Percentiles rank a stretch among this genome's conserved stretches.
Conservation (phyloP, 2,329 filamentous ascomycete species). For the Botrytis medusae region DNA sequence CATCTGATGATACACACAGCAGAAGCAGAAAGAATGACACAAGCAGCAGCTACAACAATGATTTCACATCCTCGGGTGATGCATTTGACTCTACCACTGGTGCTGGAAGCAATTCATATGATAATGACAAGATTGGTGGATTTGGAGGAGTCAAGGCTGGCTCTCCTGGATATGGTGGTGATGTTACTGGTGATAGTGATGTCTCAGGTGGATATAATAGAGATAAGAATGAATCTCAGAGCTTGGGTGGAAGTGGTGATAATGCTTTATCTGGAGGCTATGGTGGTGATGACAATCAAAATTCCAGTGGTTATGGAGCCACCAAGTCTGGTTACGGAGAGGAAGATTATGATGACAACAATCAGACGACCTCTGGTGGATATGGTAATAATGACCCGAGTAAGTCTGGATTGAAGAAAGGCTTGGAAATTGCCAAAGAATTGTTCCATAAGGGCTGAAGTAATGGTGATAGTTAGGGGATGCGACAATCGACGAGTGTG, state of each 20-base stretch:
- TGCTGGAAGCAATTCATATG: background rate
- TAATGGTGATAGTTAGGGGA: background rate
- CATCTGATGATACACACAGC: background rate
- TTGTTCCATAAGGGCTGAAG: background rate
- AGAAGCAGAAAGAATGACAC: background rate
- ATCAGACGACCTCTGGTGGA: background rate
- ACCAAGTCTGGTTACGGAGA: background rate
- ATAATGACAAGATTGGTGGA: background rate
- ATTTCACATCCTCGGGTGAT: background rate
- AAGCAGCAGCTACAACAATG: background rate
- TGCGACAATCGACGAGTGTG: background rate
- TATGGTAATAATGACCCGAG: background rate
- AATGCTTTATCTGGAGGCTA: background rate
- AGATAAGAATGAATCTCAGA: background rate
- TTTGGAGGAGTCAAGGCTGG: background rate
- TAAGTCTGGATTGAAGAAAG: slow-evolving; percentile 12
- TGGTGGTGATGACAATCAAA: background rate
- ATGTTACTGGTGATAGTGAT: background rate
- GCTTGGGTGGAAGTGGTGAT: background rate
- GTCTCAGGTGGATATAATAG: background rate
- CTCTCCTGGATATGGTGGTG: background rate
- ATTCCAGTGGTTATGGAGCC: background rate
- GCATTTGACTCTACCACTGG: background rate
- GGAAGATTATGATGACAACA: background rate
- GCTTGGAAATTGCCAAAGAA: slow-evolving; percentile 7